A percentile compares a stretch with the other conserved stretches of the same genome.
Evolutionary conservation across 257 asterid genomes (phyloP).

Genomic region (Nyctanthes arbortristis): DNA sequence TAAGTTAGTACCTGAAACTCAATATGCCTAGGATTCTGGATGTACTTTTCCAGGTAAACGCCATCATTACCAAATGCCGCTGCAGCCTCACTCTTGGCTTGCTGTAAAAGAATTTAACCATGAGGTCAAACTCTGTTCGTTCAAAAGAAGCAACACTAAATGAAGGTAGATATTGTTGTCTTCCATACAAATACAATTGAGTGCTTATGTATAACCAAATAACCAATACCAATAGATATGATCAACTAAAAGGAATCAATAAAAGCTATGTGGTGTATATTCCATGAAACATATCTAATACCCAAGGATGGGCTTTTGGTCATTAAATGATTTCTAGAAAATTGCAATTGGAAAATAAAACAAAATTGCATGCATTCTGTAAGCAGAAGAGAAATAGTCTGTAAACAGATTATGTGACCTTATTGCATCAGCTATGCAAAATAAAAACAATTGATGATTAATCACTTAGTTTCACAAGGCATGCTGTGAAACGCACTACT

Average conservation of each 20-base stretch:
- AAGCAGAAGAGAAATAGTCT: conserved; percentile 18
- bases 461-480: conserved; percentile 3
- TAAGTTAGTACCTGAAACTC: too few relatives aligned
- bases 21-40: conserved; percentile 94
- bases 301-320: conserved; percentile 10
- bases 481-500: not conserved
- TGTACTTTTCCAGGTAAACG: conserved; percentile 88
- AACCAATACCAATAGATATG: too few relatives aligned
- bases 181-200: too few relatives aligned
- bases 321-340: not conserved
- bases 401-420: conserved; percentile 1
- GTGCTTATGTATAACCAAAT: too few relatives aligned
- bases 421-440: conserved; percentile 4
- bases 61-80: conserved; percentile 99
- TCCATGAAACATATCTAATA: not conserved
- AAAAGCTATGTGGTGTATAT: too few relatives aligned
- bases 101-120: conserved; percentile 22
- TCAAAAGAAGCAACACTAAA: too few relatives aligned
- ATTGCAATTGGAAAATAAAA: conserved; percentile 1
- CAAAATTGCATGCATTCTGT: conserved; percentile 4
- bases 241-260: too few relatives aligned
- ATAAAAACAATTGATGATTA: conserved; percentile 8
- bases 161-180: too few relatives aligned
- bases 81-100: conserved; percentile 91
- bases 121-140: too few relatives aligned